phyloP scores from a whole-genome alignment of 2,329 filamentous ascomycete genomes.

The Botrytis fabae region DNA sequence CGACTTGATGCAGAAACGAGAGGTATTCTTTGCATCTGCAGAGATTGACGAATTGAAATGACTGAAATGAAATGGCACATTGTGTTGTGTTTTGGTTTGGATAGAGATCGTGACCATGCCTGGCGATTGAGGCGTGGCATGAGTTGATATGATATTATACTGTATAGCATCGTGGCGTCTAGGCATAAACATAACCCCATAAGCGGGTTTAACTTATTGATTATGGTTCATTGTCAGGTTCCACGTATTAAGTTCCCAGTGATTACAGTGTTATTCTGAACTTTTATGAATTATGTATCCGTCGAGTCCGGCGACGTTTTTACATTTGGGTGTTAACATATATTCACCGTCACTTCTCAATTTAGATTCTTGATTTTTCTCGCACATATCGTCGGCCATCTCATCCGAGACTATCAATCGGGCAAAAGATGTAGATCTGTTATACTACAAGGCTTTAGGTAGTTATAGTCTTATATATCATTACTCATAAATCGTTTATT shows the following conservation, averaged over 20 bases:
- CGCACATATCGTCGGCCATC: background rate
- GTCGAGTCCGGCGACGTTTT: too few relatives aligned
- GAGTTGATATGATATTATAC: conserved; percentile 5
- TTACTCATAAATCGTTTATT: background rate
- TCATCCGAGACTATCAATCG: background rate
- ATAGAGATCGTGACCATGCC: conserved; percentile 10
- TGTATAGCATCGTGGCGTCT: conserved; percentile 16
- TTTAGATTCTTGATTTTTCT: background rate
- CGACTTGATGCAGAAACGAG: background rate
- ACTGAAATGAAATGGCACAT: conserved; percentile 1
- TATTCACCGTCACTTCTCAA: too few relatives aligned
- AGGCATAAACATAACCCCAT: conserved; percentile 3
- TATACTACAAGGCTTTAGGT: background rate
- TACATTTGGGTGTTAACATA: too few relatives aligned
- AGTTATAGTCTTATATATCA: background rate
- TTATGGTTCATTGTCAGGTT: background rate
- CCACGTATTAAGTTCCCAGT: background rate
- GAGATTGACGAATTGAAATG: background rate
- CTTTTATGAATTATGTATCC: background rate
- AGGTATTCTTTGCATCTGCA: background rate
- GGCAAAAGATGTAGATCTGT: background rate
- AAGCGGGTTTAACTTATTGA: conserved; percentile 2
- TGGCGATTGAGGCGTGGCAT: background rate
- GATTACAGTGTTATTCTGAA: background rate
- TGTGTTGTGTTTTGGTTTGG: conserved; percentile 13